These are phyloP conservation scores for Apophysomyces elegans DNA, from an alignment of 371 early-diverging fungal species.

Conservation along the genomic window DNA sequence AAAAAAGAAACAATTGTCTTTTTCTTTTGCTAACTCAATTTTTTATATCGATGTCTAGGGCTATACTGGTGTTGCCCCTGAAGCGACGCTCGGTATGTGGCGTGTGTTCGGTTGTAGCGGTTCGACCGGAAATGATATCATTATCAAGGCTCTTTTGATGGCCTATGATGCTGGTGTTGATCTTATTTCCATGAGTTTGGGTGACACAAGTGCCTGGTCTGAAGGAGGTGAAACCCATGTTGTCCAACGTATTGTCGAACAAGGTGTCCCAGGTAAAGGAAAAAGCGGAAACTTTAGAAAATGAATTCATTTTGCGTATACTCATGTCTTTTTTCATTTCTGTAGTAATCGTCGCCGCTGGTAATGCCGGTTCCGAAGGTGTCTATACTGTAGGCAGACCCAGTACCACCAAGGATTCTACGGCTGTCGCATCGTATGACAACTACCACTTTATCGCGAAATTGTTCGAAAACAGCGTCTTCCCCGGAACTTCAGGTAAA, in stretches of 20 bases:
- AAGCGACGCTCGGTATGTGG: slow-evolving; percentile 58
- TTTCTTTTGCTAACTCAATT: neutral
- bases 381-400: slow-evolving; percentile 50
- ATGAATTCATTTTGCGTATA: neutral
- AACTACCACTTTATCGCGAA: slow-evolving; percentile 34
- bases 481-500: slow-evolving; percentile 9
- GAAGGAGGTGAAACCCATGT: slow-evolving; percentile 46
- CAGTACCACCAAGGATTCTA: slow-evolving; percentile 46
- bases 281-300: neutral
- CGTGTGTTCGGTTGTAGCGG: slow-evolving; percentile 62
- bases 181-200: slow-evolving; percentile 69
- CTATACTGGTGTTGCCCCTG: slow-evolving; percentile 68
- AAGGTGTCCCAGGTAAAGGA: slow-evolving; percentile 29
- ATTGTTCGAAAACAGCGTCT: slow-evolving; percentile 21
- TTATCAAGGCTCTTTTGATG: slow-evolving; percentile 62
- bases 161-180: slow-evolving; percentile 64
- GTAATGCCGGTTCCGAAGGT: slow-evolving; percentile 59
- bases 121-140: slow-evolving; percentile 56
- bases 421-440: slow-evolving; percentile 64
- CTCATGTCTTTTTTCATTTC: neutral
- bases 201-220: slow-evolving; percentile 60
- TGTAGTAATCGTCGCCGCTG: slow-evolving; percentile 54
- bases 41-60: slow-evolving; percentile 18
- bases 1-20: neutral
- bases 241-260: slow-evolving; percentile 42